Evolutionary conservation across 495 filamentous ascomycete species (phyloP), one percentile per base, ranked within the genome.

Genomic region (Neurospora sublineolata): DNA sequence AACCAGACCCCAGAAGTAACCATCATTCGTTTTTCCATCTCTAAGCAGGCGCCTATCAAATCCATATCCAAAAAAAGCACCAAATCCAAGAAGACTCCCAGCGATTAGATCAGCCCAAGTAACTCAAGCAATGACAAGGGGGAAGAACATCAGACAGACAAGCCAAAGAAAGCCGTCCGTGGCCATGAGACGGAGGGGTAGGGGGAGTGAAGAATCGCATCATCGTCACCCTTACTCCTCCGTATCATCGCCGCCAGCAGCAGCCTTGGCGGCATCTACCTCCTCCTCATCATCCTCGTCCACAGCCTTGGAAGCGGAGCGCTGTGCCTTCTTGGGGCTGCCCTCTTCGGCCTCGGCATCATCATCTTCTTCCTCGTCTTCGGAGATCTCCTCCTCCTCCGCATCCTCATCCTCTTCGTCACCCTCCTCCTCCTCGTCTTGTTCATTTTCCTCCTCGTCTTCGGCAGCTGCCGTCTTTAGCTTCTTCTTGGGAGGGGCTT

Each of bases 401-500:
- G 75, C 78, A 27, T 74, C 76, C 16, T 70, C 80, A 3, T 79
- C 80, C 12, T 74, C 79, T 2, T 80, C 80, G 8, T 79, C 82
- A 1, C 76, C 79, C 10, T 77, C 78, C 9, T 76, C 76, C 8
- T 79, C 75, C 5, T 75, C 76, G 23, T 78, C 78, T 10, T 79
- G 77, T 23, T 78, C 80, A 5, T 80, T 79, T 23, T 78, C 79
- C 27, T 74, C 74, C 23, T 72, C 79, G 1, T 77, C 76, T 33
- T 79, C 81, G 69, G 74, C 75, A 33, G 77, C 69, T 42, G 73
- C 73, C 18, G 79, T 84, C 80, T 85, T 85, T 75, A 78, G 72
- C 75, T 84, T 85, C 75, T 85, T 85, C 76, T 82, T 84, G 41
- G 83, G 83, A 68, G 82, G 83, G 71, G 82, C 83, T 75, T 82